Evolutionary conservation across 345 rosid species (phyloP).

Genomic region (Noccaea caerulescens): DNA sequence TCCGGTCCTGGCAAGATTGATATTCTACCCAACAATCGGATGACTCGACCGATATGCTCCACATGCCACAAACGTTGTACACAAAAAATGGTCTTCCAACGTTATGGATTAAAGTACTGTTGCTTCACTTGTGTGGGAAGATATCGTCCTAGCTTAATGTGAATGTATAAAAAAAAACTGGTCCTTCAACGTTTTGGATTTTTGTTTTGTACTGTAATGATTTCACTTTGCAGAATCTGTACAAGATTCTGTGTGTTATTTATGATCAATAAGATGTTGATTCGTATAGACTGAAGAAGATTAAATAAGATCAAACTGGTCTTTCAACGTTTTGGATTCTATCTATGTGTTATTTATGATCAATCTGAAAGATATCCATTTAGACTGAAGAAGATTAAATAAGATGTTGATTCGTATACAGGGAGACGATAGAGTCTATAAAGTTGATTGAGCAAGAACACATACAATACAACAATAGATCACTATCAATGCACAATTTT

Average conservation of each 20-base stretch:
- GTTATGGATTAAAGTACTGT: no score
- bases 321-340: no score
- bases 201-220: neutral
- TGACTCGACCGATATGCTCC: no score
- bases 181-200: no score
- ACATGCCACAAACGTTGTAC: no score
- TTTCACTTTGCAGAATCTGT: neutral
- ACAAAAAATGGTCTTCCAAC: no score
- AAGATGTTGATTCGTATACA: conserved; percentile 21
- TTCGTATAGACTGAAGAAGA: neutral
- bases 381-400: neutral
- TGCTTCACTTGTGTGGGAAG: no score
- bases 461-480: conserved; percentile 24
- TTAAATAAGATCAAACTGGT: neutral
- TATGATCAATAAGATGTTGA: neutral
- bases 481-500: conserved; percentile 10
- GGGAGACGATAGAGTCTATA: neutral
- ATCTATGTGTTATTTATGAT: neutral
- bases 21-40: no score
- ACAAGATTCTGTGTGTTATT: neutral
- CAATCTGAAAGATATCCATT: conserved; percentile 2
- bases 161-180: no score
- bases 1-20: no score
- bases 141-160: no score
- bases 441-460: conserved; percentile 22